Evolutionary conservation across 2,329 filamentous ascomycete genomes (phyloP).

Genomic region (Talaromyces sp.): DNA sequence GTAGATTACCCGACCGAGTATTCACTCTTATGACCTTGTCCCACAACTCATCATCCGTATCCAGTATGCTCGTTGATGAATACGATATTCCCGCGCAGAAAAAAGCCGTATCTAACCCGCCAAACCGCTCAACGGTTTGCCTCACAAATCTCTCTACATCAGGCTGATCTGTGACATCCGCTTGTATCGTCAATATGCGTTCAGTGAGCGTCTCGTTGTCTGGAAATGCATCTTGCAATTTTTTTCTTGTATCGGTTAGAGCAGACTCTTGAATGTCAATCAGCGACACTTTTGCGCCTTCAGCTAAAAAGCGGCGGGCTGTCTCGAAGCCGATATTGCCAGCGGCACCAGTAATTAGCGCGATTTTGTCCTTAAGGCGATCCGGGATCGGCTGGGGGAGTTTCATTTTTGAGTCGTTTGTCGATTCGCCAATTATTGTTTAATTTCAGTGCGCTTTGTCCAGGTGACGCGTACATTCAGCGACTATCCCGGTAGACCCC

Average conservation of each 20-base stretch:
- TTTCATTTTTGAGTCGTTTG: neutral
- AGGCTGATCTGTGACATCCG: constrained; percentile 34
- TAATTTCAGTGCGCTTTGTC: neutral
- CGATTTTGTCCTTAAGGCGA: constrained; percentile 13
- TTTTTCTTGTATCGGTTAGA: constrained; percentile 24
- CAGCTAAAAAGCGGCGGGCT: constrained; percentile 33
- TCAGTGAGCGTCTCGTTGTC: constrained; percentile 7
- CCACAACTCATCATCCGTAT: constrained; percentile 35
- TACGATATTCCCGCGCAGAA: constrained; percentile 14
- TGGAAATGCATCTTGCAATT: constrained; percentile 4
- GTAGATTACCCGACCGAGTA: constrained; percentile 33
- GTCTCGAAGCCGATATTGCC: constrained; percentile 31
- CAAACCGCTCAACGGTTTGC: constrained; percentile 3
- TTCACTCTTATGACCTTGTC: constrained; percentile 38
- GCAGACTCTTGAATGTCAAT: constrained; percentile 30
- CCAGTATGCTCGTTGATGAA: constrained; percentile 32
- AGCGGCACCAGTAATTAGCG: constrained; percentile 18
- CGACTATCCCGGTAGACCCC: neutral
- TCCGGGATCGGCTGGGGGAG: constrained; percentile 15
- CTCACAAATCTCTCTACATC: constrained; percentile 23
- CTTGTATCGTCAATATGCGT: constrained; percentile 31
- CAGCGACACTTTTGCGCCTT: constrained; percentile 37
- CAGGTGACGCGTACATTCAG: neutral
- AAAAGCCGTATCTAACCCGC: constrained; percentile 1
- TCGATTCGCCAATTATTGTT: neutral